Evolutionary conservation across 2,329 filamentous ascomycete species (phyloP), one percentile per base, ranked within the genome.

Genomic region (Nigrospora osmanthi): DNA sequence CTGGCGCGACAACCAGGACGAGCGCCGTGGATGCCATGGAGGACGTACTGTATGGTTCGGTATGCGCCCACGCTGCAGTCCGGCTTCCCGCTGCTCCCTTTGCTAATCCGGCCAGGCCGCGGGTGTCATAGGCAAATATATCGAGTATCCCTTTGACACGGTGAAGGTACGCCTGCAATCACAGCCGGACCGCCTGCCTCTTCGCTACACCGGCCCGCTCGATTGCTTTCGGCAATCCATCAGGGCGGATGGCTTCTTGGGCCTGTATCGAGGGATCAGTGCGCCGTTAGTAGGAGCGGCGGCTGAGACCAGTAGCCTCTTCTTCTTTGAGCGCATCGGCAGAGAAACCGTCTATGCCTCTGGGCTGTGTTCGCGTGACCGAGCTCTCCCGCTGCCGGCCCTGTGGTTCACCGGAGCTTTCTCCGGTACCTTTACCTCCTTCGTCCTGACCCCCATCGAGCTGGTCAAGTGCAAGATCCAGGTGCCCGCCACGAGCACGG

Each of bases 401-500:
- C 74, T 97, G 14, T 79, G 88, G 62, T 69, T 81, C 42, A 94
- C 89, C 15, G 93, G 93, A 39, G 91, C 87, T 40, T 84, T 88
- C 47, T 85, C 90, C 1, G 93, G 93, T 32, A 85, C 87, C 35
- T 86, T 95, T 58, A 95, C 93, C 0, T 95, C 89, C 0, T 75
- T 96, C 40, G 81, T 95, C 31, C 79, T 98, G 49, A 98, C 93
- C 0, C 93, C 93, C 0, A 89, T 98, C 53, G 93, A 98, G 68
- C 79, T 98, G 43, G 87, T 98, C 61, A 98, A 98, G 69, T 98
- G 93, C 77, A 94, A 93, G 67, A 95, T 98, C 69, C 93, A 98
- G 64, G 90, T 91, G 1, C 88, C 76, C 11, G 59, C 57, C 14
- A 44, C 51, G 11, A 61, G 68, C 31, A 46, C 32, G 1, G 60